phyloP scores from a whole-genome alignment of 2,329 filamentous ascomycete species.

The Tolypocladium cylindrosporum region DNA sequence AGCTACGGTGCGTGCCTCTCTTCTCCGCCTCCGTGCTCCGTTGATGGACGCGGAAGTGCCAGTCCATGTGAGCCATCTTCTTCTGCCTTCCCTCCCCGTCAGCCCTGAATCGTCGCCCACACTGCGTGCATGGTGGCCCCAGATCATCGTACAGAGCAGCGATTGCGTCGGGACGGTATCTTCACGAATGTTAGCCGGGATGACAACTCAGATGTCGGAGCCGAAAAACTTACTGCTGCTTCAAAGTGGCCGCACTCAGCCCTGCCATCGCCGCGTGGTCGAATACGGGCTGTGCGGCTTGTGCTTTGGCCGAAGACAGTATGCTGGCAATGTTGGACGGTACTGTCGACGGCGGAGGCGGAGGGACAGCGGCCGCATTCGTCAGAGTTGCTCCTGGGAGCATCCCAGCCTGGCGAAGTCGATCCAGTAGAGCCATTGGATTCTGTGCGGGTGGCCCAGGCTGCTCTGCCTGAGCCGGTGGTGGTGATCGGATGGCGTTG shows the following conservation, averaged over 20 bases:
- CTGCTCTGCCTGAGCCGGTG: slow-evolving; percentile 29
- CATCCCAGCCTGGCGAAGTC: slow-evolving; percentile 59
- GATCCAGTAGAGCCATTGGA: slow-evolving; percentile 54
- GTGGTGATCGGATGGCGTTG: slow-evolving; percentile 39
- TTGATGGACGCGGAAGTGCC: slow-evolving; percentile 93
- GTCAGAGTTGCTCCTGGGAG: slow-evolving; percentile 37
- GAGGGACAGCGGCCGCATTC: slow-evolving; percentile 16
- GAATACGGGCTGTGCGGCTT: slow-evolving; percentile 2
- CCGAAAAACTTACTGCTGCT: slow-evolving; percentile 49
- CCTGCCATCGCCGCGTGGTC: slow-evolving; percentile 22
- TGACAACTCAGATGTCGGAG: not conserved
- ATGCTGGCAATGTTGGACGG: slow-evolving; percentile 26
- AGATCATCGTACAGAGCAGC: slow-evolving; percentile 68
- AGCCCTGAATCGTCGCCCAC: slow-evolving; percentile 74
- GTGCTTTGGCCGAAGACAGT: slow-evolving; percentile 21
- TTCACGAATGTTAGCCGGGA: slow-evolving; percentile 21
- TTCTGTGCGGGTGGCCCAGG: slow-evolving; percentile 23
- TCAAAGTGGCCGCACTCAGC: slow-evolving; percentile 59
- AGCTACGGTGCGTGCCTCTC: slow-evolving; percentile 81
- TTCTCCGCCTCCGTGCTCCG: slow-evolving; percentile 79
- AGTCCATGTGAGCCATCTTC: slow-evolving; percentile 91
- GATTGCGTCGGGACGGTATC: slow-evolving; percentile 66
- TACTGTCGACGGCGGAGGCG: slow-evolving; percentile 18
- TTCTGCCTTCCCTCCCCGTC: slow-evolving; percentile 70
- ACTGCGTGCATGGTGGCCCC: slow-evolving; percentile 82